phyloP scores from a whole-genome alignment of 2,329 filamentous ascomycete species.

The Trichoderma sp. region DNA sequence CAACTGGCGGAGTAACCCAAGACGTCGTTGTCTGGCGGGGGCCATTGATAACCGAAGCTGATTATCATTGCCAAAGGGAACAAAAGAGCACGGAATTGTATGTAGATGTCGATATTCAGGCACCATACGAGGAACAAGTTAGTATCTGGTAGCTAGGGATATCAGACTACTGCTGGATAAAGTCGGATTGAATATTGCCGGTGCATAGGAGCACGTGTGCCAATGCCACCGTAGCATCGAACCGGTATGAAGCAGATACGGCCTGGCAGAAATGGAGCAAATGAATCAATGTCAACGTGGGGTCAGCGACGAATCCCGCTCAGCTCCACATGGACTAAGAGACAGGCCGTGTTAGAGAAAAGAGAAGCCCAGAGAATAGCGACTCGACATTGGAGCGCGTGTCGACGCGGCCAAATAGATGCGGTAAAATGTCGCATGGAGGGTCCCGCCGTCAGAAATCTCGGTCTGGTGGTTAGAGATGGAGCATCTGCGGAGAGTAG shows the following conservation, averaged over 20 bases:
- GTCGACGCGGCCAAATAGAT: slow-evolving; percentile 9
- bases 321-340: slow-evolving; percentile 17
- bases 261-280: not conserved
- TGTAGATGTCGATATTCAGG: not conserved
- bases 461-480: not conserved
- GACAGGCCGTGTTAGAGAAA: not conserved
- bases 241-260: not conserved
- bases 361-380: not conserved
- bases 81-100: not conserved
- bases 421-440: slow-evolving; percentile 24
- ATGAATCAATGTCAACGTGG: not conserved
- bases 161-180: not conserved
- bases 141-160: not conserved
- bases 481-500: slow-evolving; percentile 9
- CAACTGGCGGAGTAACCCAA: slow-evolving; percentile 15
- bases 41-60: not conserved
- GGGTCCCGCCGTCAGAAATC: slow-evolving; percentile 3
- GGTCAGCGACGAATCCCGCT: slow-evolving; percentile 1
- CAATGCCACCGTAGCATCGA: not conserved
- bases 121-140: not conserved
- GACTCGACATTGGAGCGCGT: slow-evolving; percentile 26
- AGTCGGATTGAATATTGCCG: not conserved
- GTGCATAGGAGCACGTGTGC: not conserved
- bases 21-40: not conserved
- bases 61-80: not conserved